Conservation (phyloP, 2,329 filamentous ascomycete genomes). For the Moelleriella libera region DNA sequence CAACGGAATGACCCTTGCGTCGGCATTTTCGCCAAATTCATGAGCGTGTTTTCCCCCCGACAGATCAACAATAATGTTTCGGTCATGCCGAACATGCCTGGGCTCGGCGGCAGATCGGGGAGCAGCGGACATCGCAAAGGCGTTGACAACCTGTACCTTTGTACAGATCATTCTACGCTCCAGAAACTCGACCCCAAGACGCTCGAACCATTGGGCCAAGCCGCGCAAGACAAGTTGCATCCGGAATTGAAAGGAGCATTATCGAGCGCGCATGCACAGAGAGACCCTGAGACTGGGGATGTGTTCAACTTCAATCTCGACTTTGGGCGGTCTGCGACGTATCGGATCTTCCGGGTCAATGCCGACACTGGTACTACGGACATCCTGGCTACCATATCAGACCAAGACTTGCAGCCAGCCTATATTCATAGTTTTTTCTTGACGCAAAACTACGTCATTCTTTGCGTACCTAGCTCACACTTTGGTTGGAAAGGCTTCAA, state of each 20-base stretch:
- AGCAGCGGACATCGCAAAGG: constrained; percentile 20
- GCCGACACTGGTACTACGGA: constrained; percentile 49
- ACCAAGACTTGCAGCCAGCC: constrained; percentile 35
- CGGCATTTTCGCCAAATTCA: constrained; percentile 57
- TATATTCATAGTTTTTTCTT: constrained; percentile 80
- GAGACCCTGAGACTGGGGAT: constrained; percentile 60
- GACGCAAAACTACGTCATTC: constrained; percentile 53
- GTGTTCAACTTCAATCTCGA: constrained; percentile 73
- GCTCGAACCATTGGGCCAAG: constrained; percentile 55
- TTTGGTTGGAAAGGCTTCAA: constrained; percentile 41
- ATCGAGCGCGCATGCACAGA: constrained; percentile 57
- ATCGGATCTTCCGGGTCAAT: constrained; percentile 55
- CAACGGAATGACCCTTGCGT: constrained; percentile 63
- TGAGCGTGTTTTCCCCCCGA: constrained; percentile 38
- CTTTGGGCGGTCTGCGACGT: constrained; percentile 39
- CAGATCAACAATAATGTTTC: constrained; percentile 47
- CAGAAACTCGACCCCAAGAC: constrained; percentile 56
- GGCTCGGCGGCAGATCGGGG: constrained; percentile 18
- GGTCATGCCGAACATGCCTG: constrained; percentile 50
- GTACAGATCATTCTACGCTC: constrained; percentile 36
- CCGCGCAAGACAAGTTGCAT: constrained; percentile 47
- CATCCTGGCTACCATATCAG: constrained; percentile 53
- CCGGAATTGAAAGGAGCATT: constrained; percentile 52
- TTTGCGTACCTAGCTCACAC: constrained; percentile 59
- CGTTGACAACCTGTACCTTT: constrained; percentile 6